A percentile compares a stretch with the other conserved stretches of the same genome.
Evolutionary conservation across 83 land plant species (phyloP).

Genomic region (Larix sibirica): DNA sequence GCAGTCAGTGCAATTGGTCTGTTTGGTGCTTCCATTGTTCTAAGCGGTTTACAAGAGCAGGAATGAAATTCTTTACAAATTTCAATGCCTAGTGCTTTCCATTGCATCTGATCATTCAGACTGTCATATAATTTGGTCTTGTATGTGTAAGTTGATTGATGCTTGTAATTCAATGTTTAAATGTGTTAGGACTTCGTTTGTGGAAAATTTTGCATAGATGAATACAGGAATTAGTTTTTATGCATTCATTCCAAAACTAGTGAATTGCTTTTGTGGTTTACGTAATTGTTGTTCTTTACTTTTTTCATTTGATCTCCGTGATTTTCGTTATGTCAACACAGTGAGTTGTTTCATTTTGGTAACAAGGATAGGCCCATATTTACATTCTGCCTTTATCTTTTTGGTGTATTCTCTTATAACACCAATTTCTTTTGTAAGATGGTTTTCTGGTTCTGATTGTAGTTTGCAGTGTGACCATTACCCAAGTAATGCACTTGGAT

Average conservation of each 20-base stretch:
- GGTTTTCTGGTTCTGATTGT: background rate
- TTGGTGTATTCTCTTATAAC: too few relatives aligned
- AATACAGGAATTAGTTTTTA: background rate
- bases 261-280: background rate
- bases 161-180: background rate
- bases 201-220: background rate
- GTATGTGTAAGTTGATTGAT: background rate
- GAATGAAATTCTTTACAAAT: constrained; percentile 21
- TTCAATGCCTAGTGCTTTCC: background rate
- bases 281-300: background rate
- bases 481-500: background rate
- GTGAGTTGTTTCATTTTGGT: background rate
- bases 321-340: background rate
- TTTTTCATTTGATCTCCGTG: background rate
- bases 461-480: background rate
- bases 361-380: background rate
- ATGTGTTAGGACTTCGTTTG: background rate
- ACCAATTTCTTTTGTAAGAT: background rate
- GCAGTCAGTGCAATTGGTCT: constrained; percentile 68
- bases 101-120: background rate
- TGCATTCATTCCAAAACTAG: background rate
- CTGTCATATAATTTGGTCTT: background rate
- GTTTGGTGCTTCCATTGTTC: constrained; percentile 81
- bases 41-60: constrained; percentile 86
- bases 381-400: background rate